phyloP scores from a whole-genome alignment of 352 stramenopile genomes.

The Globisporangium rhizosaccharum region DNA sequence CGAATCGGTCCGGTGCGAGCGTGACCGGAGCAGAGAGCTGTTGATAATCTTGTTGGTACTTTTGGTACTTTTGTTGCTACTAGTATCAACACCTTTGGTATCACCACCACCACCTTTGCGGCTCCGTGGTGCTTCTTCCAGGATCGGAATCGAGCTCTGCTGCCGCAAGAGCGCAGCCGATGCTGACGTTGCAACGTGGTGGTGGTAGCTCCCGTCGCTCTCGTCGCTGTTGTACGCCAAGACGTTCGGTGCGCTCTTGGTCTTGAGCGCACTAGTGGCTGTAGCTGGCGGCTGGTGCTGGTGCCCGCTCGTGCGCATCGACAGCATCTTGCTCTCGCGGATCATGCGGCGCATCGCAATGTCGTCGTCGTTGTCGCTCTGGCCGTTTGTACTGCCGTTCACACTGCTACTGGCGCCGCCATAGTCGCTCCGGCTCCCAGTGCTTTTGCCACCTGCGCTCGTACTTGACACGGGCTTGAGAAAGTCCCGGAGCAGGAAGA shows the following conservation, averaged over 20 bases:
- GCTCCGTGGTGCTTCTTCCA: slow-evolving; percentile 2
- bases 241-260: slow-evolving; percentile 11
- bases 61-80: not conserved
- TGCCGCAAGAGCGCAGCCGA: slow-evolving; percentile 4
- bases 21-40: slow-evolving; percentile 19
- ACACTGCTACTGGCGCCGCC: not conserved
- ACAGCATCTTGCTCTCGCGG: slow-evolving; percentile 68
- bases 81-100: no score
- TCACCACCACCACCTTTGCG: no score
- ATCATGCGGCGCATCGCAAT: slow-evolving; percentile 32
- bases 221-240: slow-evolving; percentile 5
- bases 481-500: slow-evolving; percentile 67
- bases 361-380: slow-evolving; percentile 24
- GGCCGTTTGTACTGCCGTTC: not conserved
- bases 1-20: slow-evolving; percentile 15
- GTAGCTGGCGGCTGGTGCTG: not conserved
- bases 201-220: not conserved
- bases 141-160: slow-evolving; percentile 13
- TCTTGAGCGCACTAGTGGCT: not conserved
- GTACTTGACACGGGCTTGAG: slow-evolving; percentile 35
- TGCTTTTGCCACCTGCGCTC: not conserved
- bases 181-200: not conserved
- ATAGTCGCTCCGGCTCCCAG: not conserved
- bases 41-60: slow-evolving; percentile 18
- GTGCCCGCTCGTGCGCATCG: slow-evolving; percentile 29